Base-by-base conservation (phyloP, 768 basidiomycete species). In the Russula olivacea region DNA sequence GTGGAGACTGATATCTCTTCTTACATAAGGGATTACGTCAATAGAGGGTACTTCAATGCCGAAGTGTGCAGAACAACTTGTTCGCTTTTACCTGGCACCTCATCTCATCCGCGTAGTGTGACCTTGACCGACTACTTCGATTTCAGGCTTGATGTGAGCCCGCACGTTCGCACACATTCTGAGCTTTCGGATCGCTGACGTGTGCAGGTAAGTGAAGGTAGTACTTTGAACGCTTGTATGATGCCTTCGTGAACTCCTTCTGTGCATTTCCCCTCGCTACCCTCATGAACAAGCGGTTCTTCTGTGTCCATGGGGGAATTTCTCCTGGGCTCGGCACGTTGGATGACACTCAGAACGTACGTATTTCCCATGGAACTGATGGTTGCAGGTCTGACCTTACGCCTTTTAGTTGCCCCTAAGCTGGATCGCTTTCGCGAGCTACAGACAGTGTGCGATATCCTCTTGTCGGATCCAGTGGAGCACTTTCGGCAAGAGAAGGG, bases 241-340 rank as follows among this genome's bases (percentile, higher is more conserved):
- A 98, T 64, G 93, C 93, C 30, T 94, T 91, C 81, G 96, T 98
- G 93, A 91, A 97, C 30, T 92, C 92, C 0, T 98, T 99, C 79
- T 98, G 95, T 72, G 82, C 90, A 0, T 82, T 99, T 0, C 97
- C 97, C 2, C 82, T 99, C 10, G 96, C 96, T 1, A 97, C 97
- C 36, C 75, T 99, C 71, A 98, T 98, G 96, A 99, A 99, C 80
- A 98, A 98, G 73, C 97, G 98, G 75, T 99, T 99, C 75, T 79
- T 98, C 55, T 99, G 96, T 75, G 96, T 98, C 64, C 97, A 99
- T 65, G 97, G 97, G 34, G 97, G 97, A 19, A 80, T 99, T 15
- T 95, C 92, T 0, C 97, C 97, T 0, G 97, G 98, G 72, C 77
- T 99, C 43, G 86, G 92, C 68, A 98, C 96, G 3, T 82, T 99